Percentiles rank a stretch among this genome's conserved stretches.
Evolutionary conservation across 2,329 filamentous ascomycete genomes (phyloP).

Genomic region (Talaromyces amestolkiae): DNA sequence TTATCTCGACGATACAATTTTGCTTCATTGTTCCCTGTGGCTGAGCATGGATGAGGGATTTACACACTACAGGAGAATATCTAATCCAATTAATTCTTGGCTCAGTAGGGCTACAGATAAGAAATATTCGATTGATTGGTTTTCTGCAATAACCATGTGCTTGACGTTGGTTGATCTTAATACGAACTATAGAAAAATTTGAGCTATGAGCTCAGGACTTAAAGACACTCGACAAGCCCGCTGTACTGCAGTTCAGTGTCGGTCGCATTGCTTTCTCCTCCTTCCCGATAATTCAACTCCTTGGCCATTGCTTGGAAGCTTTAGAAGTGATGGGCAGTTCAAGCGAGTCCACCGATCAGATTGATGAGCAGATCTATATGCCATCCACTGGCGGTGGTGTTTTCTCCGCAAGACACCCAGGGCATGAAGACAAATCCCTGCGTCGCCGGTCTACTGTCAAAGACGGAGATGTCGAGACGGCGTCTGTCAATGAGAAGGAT

Average conservation of each 20-base stretch:
- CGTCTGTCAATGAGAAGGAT: slow-evolving; percentile 9
- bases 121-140: not conserved
- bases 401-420: not conserved
- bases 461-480: slow-evolving; percentile 3
- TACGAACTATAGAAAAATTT: not conserved
- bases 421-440: not conserved
- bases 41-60: slow-evolving; percentile 3
- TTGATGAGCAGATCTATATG: slow-evolving; percentile 5
- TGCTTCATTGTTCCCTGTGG: not conserved
- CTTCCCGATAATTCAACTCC: not conserved
- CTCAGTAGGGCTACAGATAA: not conserved
- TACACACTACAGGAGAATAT: not conserved
- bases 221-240: not conserved
- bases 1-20: slow-evolving; percentile 2
- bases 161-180: not conserved
- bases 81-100: not conserved
- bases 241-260: not conserved
- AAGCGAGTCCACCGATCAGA: not conserved
- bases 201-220: not conserved
- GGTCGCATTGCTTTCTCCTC: not conserved
- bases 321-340: not conserved
- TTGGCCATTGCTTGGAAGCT: not conserved
- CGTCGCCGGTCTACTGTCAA: slow-evolving; percentile 6
- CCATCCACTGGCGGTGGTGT: slow-evolving; percentile 15
- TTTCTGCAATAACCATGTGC: not conserved